Percentiles rank a stretch among this genome's conserved stretches.
Conservation (phyloP, 768 basidiomycete genomes). For the Tylopilus rubrobrunneus region DNA sequence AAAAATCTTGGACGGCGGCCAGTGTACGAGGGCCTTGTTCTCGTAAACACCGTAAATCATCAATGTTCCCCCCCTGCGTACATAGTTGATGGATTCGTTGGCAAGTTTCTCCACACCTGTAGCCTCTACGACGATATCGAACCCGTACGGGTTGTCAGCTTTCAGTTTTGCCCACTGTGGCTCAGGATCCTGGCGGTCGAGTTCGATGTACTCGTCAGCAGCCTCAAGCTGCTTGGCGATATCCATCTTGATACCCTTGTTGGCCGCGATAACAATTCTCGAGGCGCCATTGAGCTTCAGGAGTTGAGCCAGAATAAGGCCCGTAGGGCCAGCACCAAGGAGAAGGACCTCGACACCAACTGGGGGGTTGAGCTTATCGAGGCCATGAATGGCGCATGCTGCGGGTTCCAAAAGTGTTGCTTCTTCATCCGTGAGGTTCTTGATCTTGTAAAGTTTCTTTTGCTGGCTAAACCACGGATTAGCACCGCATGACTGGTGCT, state of each 20-base stretch:
- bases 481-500: not conserved
- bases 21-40: constrained; percentile 78
- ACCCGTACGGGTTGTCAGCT: constrained; percentile 80
- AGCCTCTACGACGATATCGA: constrained; percentile 81
- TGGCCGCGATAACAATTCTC: constrained; percentile 79
- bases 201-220: constrained; percentile 81
- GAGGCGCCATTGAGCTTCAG: constrained; percentile 83
- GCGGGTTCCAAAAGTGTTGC: constrained; percentile 87
- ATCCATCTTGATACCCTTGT: constrained; percentile 89
- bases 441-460: constrained; percentile 81
- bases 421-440: constrained; percentile 85
- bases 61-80: constrained; percentile 77
- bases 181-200: constrained; percentile 71
- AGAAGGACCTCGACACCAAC: constrained; percentile 84
- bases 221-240: constrained; percentile 76
- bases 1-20: constrained; percentile 83
- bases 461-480: constrained; percentile 41
- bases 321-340: constrained; percentile 88
- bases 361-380: constrained; percentile 80
- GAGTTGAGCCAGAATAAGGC: constrained; percentile 86
- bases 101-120: constrained; percentile 84
- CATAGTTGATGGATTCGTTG: constrained; percentile 88
- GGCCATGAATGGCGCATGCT: constrained; percentile 87
- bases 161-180: constrained; percentile 80
- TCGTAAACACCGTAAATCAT: constrained; percentile 92